phyloP scores from a whole-genome alignment of 495 filamentous ascomycete species.

The Friedmanniomyces endolithicus region DNA sequence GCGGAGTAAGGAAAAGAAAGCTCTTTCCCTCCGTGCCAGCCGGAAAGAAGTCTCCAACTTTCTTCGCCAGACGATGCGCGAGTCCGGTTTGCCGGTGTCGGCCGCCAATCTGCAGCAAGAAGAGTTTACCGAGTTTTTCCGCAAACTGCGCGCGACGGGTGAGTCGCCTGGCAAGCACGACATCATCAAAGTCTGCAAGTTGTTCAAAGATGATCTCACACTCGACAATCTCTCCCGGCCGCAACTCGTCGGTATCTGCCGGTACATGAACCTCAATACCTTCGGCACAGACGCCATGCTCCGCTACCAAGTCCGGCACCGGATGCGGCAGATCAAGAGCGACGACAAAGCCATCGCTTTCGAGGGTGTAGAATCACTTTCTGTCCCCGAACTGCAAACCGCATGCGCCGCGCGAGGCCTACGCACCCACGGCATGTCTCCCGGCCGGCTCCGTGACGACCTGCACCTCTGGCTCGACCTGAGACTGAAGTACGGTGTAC shows the following conservation, averaged over 20 bases:
- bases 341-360: slow-evolving; percentile 91
- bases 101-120: slow-evolving; percentile 78
- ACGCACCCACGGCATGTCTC: slow-evolving; percentile 80
- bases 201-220: slow-evolving; percentile 96
- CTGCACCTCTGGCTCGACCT: slow-evolving; percentile 91
- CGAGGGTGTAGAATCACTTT: slow-evolving; percentile 86
- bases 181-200: slow-evolving; percentile 98
- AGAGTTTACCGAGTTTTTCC: slow-evolving; percentile 96
- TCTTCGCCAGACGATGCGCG: slow-evolving; percentile 75
- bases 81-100: slow-evolving; percentile 81
- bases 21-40: slow-evolving; percentile 65
- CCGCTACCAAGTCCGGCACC: slow-evolving; percentile 92
- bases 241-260: slow-evolving; percentile 93
- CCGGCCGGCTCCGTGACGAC: slow-evolving; percentile 77
- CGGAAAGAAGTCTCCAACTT: slow-evolving; percentile 91
- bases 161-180: slow-evolving; percentile 78
- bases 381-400: slow-evolving; percentile 84
- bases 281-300: slow-evolving; percentile 96
- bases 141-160: slow-evolving; percentile 76
- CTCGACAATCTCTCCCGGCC: slow-evolving; percentile 93
- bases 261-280: slow-evolving; percentile 94
- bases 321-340: slow-evolving; percentile 98
- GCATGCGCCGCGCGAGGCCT: slow-evolving; percentile 84
- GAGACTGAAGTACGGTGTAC: slow-evolving; percentile 80
- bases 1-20: slow-evolving; percentile 78